Evolutionary conservation across 352 stramenopile species (phyloP), one percentile per base, ranked within the genome.

Genomic region (Pythium dissotocum): DNA sequence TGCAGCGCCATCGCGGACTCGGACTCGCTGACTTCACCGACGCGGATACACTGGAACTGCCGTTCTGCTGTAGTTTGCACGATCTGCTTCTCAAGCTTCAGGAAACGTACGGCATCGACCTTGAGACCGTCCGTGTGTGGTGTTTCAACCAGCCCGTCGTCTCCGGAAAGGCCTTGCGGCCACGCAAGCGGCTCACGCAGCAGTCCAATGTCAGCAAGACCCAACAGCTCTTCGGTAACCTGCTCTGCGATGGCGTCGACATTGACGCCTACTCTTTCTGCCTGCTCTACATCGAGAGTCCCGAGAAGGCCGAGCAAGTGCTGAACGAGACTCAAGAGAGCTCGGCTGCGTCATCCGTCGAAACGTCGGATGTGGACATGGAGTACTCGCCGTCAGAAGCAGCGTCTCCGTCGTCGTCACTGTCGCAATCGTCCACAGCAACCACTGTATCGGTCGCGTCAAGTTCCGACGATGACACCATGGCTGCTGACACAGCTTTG

Each of bases 241-340:
- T 91, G 59, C 78, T 94, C 6, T 82, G 77, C 51, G 87, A 94
- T 48, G 87, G 87, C 38, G 80, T 91, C 24, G 87, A 94, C 69
- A 91, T 94, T 58, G 87, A 93, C 56, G 85, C 87, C 6, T 94
- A 94, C 73, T 93, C 85, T 44, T 87, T 88, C 67, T 90, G 83
- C 54, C 77, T 92, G 59, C 78, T 92, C 32, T 92, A 92, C 66
- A 71, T 93, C 12, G 83, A 95, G 53, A 73, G 62, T 46, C 73
- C 67, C 14, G 62, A 63, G 9, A 46, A 70, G 16, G 76, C 87
- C 35, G 73, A 83, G 52, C 53, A 64, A 16, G 61, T 65, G 8
- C 52, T 90, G 21, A 76, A 90, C 54, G 44, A 14, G 0, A 0
- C 44, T 26, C 10, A 65, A 13, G 5, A 48, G 2, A 54, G 7